These are phyloP conservation scores for Thraustochytrium striatum DNA, from an alignment of 352 stramenopile genomes.

Conservation along the genomic window DNA sequence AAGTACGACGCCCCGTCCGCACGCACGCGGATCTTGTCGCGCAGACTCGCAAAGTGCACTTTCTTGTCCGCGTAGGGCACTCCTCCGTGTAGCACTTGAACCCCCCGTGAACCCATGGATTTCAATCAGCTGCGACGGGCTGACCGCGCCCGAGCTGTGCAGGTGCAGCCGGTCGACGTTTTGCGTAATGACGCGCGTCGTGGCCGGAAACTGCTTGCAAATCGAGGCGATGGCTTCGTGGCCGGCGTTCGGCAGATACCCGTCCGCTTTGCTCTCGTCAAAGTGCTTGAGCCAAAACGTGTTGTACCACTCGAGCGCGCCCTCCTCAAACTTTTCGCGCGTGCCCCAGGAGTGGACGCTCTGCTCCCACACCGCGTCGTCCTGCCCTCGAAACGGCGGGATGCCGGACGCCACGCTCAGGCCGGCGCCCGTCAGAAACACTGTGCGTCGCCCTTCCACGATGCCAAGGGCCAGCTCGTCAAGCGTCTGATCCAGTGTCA, in stretches of 20 bases:
- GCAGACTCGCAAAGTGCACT: constrained; percentile 1
- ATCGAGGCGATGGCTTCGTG: constrained; percentile 58
- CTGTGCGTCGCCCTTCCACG: constrained; percentile 12
- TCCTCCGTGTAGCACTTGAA: constrained; percentile 63
- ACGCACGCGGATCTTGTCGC: not conserved
- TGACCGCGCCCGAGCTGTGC: constrained; percentile 48
- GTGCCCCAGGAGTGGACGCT: constrained; percentile 62
- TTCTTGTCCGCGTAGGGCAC: constrained; percentile 47
- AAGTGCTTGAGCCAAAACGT: constrained; percentile 63
- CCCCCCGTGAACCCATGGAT: constrained; percentile 63
- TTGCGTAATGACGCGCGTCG: constrained; percentile 62
- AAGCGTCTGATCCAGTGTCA: no score
- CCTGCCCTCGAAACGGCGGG: constrained; percentile 57
- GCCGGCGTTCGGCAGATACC: constrained; percentile 58
- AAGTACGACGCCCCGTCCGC: not conserved
- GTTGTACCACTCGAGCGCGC: constrained; percentile 66
- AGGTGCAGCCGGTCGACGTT: constrained; percentile 67
- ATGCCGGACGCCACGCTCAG: constrained; percentile 61
- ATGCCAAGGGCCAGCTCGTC: constrained; percentile 36
- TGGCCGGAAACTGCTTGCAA: constrained; percentile 26
- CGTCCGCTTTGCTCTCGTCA: constrained; percentile 50
- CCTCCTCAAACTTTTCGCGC: constrained; percentile 61
- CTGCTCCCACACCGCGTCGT: constrained; percentile 59
- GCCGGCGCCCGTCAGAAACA: constrained; percentile 55
- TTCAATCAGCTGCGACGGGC: constrained; percentile 59